Evolutionary conservation across 805 yeast genomes (phyloP).

Genomic region (Suhomyces emberorum): DNA sequence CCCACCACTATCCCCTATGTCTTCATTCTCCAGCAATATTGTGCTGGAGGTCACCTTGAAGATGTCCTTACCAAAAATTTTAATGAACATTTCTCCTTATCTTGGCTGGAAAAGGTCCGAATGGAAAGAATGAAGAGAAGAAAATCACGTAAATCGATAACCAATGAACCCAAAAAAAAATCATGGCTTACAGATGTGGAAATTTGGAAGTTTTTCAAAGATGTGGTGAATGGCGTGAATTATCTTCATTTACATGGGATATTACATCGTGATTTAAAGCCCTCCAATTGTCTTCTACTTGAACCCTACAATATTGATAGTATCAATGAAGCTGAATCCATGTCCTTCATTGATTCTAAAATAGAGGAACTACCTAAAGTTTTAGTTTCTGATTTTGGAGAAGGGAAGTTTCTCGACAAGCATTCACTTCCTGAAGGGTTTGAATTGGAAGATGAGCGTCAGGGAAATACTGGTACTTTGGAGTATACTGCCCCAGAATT

Average conservation of each 20-base stretch:
- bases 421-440: slow-evolving; percentile 10
- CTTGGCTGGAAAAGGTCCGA: slow-evolving; percentile 26
- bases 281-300: slow-evolving; percentile 76
- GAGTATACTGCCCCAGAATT: slow-evolving; percentile 89
- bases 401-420: slow-evolving; percentile 72
- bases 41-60: slow-evolving; percentile 85
- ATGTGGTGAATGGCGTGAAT: slow-evolving; percentile 65
- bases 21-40: slow-evolving; percentile 80
- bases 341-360: slow-evolving; percentile 11
- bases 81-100: slow-evolving; percentile 17
- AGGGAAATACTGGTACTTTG: slow-evolving; percentile 85
- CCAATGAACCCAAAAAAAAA: not conserved
- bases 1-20: slow-evolving; percentile 58
- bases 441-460: slow-evolving; percentile 45
- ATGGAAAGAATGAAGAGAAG: slow-evolving; percentile 25
- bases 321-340: not conserved
- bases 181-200: slow-evolving; percentile 52
- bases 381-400: slow-evolving; percentile 86
- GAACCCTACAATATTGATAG: slow-evolving; percentile 18
- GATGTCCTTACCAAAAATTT: slow-evolving; percentile 42
- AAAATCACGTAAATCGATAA: slow-evolving; percentile 1
- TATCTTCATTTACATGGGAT: slow-evolving; percentile 73
- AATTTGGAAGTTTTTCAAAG: slow-evolving; percentile 64
- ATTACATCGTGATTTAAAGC: slow-evolving; percentile 86
- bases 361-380: slow-evolving; percentile 54